Conservation (phyloP, 2,329 filamentous ascomycete species). For the Diatrype stigma region DNA sequence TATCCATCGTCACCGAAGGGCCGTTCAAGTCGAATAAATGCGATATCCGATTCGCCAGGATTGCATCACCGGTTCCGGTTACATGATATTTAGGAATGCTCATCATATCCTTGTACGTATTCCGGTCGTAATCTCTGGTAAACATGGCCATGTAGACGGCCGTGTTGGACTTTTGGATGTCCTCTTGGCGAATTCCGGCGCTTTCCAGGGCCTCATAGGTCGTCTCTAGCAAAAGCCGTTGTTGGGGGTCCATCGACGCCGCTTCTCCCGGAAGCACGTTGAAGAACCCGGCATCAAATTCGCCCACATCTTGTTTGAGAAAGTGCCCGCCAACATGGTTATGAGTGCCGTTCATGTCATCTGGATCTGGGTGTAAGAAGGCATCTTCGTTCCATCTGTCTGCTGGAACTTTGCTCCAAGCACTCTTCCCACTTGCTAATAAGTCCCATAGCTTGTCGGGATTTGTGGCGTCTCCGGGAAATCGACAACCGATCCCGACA, state of each 20-base stretch:
- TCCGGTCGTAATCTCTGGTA: conserved; percentile 16
- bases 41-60: conserved; percentile 24
- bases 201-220: conserved; percentile 37
- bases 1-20: conserved; percentile 9
- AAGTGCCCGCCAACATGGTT: conserved; percentile 21
- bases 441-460: conserved; percentile 10
- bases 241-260: conserved; percentile 35
- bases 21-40: conserved; percentile 10
- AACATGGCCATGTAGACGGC: conserved; percentile 23
- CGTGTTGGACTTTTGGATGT: conserved; percentile 8
- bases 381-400: conserved; percentile 13
- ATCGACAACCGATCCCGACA: conserved; percentile 9
- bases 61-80: conserved; percentile 19
- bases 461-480: conserved; percentile 10
- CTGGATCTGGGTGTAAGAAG: conserved; percentile 12
- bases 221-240: conserved; percentile 33
- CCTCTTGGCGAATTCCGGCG: conserved; percentile 12
- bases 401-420: conserved; percentile 3
- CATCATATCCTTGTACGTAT: conserved; percentile 14
- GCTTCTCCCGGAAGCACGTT: conserved; percentile 32
- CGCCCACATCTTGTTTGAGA: conserved; percentile 15
- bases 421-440: conserved; percentile 3
- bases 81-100: conserved; percentile 17
- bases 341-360: conserved; percentile 15
- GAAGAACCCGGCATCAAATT: conserved; percentile 40